Base-by-base conservation (phyloP, 176 grass and related monocot genomes). In the Leersia perrieri region DNA sequence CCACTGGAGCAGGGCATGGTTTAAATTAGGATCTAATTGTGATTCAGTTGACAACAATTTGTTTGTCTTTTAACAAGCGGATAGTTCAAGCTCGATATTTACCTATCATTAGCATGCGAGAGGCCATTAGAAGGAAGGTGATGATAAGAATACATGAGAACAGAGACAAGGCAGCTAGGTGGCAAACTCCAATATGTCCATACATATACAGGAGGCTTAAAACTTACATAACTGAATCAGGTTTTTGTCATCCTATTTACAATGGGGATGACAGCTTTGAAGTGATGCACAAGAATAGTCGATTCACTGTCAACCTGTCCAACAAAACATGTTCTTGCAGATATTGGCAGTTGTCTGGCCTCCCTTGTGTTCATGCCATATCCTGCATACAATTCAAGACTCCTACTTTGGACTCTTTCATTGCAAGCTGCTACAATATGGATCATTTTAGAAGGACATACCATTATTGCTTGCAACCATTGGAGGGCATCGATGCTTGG, bases 331-430 rank as follows among this genome's bases (percentile, higher is more conserved):
- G 63, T 36, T 36, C n/a, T 5, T 41, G 39, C 9, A 35, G 42
- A 47, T 79, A 79, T 36, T 79, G 63, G 44, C 77, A 79, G 23
- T 33, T 75, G 20, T 57, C 20, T 3, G 63, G 76, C 0, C 8
- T 79, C 3, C 76, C 62, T 16, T 79, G 77, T 9, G 7, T 22
- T 26, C 63, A 79, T 68, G 63, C 63, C 25, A 68, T 79, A 25
- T 66, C 77, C 3, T 68, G 63, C 77, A 79, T 79, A 35, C 36
- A 47, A 33, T 66, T 6, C 11, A 64, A 66, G 30, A 65, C 68
- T 27, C 40, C 30, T 8, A 49, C 0, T 20, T 7, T 79, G 15
- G 42, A 68, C 67, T 29, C 47, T 26, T 79, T 66, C 5, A 51
- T 66, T 66, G 29, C 40, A 3, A 49, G 7, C 6, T 78, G 76